phyloP scores from a whole-genome alignment of 108 stramenopile genomes.

The Fragilaria crotonensis region DNA sequence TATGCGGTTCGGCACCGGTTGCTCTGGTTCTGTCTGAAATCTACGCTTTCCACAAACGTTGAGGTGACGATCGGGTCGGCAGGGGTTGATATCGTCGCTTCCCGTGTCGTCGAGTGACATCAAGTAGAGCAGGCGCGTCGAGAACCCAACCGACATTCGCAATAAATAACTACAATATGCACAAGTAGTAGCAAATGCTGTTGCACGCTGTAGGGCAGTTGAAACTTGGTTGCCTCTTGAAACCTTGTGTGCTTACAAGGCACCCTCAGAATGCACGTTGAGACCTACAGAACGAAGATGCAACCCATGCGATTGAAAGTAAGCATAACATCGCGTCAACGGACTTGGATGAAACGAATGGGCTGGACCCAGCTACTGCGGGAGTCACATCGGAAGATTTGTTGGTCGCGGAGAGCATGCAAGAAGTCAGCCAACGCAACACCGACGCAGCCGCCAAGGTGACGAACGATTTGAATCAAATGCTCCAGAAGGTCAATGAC shows the following conservation, averaged over 20 bases:
- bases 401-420: slow-evolving; percentile 61
- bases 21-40: too few species aligned
- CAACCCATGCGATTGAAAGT: too few species aligned
- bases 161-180: slow-evolving; percentile 69
- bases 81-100: slow-evolving; percentile 94
- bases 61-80: too few species aligned
- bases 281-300: too few species aligned
- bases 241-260: too few species aligned
- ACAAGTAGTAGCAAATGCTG: too few species aligned
- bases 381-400: slow-evolving; percentile 34
- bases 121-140: slow-evolving; percentile 81
- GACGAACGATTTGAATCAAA: slow-evolving; percentile 68
- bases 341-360: too few species aligned
- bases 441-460: slow-evolving; percentile 63
- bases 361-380: slow-evolving; percentile 35
- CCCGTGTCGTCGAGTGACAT: slow-evolving; percentile 86
- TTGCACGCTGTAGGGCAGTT: slow-evolving; percentile 81
- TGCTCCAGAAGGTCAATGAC: slow-evolving; percentile 73
- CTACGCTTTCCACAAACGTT: too few species aligned
- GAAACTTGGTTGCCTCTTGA: too few species aligned
- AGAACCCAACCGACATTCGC: slow-evolving; percentile 85
- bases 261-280: too few species aligned
- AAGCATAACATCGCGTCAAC: too few species aligned
- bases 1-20: too few species aligned
- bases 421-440: slow-evolving; percentile 46